These are phyloP conservation scores for Penicillium sp. DNA, from an alignment of 2,329 filamentous ascomycete genomes.

Conservation along the genomic window DNA sequence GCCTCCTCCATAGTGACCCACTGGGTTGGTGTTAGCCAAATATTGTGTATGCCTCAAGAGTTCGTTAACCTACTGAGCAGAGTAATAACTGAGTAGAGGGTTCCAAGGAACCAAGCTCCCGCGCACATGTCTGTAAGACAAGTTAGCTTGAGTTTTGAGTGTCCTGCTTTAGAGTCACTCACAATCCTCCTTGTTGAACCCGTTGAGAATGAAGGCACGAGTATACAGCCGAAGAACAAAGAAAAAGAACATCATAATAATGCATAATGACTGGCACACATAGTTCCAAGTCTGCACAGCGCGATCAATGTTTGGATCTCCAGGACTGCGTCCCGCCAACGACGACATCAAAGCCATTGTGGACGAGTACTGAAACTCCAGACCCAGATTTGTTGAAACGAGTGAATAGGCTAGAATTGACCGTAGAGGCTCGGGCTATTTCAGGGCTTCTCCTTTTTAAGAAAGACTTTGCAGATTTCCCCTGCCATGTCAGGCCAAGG, in stretches of 20 bases:
- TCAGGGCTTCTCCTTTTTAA: background rate
- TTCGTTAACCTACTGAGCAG: conserved; percentile 20
- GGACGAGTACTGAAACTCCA: background rate
- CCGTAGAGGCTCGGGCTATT: background rate
- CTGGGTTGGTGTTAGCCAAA: conserved; percentile 13
- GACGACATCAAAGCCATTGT: conserved; percentile 1
- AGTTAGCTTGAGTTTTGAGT: background rate
- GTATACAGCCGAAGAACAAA: conserved; percentile 24
- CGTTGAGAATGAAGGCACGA: conserved; percentile 20
- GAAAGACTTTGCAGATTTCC: background rate
- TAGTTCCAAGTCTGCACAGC: conserved; percentile 25
- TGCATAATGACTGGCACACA: conserved; percentile 26
- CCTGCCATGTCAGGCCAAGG: background rate
- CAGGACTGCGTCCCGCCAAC: conserved; percentile 8
- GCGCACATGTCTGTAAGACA: conserved; percentile 14
- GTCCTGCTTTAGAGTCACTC: conserved; percentile 2
- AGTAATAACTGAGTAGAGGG: conserved; percentile 23
- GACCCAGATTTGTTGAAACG: background rate
- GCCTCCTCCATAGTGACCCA: conserved; percentile 37
- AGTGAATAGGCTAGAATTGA: background rate
- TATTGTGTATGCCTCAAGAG: background rate
- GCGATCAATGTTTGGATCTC: conserved; percentile 10
- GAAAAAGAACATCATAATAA: conserved; percentile 24
- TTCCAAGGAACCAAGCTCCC: conserved; percentile 20
- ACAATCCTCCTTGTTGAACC: conserved; percentile 27